These are phyloP conservation scores for Penicillium roqueforti DNA, from an alignment of 495 filamentous ascomycete species.

Conservation along the genomic window DNA sequence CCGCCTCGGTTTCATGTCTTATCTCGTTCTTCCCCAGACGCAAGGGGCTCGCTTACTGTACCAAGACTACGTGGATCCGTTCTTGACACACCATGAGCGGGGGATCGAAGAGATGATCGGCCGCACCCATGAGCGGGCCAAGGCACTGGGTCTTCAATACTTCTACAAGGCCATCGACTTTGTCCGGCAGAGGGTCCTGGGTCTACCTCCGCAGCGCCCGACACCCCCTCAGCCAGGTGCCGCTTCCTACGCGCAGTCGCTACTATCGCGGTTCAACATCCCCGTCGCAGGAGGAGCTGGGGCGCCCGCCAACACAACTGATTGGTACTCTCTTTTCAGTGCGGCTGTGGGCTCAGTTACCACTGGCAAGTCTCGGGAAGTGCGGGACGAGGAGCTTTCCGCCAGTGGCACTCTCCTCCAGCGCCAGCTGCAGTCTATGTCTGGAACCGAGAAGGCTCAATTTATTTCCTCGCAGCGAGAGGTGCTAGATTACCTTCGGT, in stretches of 20 bases:
- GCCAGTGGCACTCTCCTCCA: slow-evolving; percentile 64
- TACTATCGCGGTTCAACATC: slow-evolving; percentile 82
- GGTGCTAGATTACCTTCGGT: slow-evolving; percentile 62
- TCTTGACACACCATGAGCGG: slow-evolving; percentile 78
- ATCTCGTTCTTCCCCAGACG: slow-evolving; percentile 95
- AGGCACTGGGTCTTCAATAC: slow-evolving; percentile 73
- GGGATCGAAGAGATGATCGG: slow-evolving; percentile 90
- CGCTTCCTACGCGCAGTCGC: slow-evolving; percentile 66
- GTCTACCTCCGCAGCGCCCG: slow-evolving; percentile 55
- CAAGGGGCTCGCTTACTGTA: slow-evolving; percentile 87
- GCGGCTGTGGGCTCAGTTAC: slow-evolving; percentile 57
- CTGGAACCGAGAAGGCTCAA: slow-evolving; percentile 56
- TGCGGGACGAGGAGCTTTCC: slow-evolving; percentile 49
- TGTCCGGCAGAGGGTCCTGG: slow-evolving; percentile 68
- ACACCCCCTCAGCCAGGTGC: slow-evolving; percentile 48
- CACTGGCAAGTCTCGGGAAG: slow-evolving; percentile 43
- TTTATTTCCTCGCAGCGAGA: slow-evolving; percentile 74
- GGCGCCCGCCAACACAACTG: slow-evolving; percentile 44
- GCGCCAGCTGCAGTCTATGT: slow-evolving; percentile 52
- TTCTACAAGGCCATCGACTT: slow-evolving; percentile 74
- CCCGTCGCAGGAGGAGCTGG: slow-evolving; percentile 43
- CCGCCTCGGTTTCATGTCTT: slow-evolving; percentile 81
- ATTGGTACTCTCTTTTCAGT: slow-evolving; percentile 59
- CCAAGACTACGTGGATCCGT: slow-evolving; percentile 78
- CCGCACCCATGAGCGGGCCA: slow-evolving; percentile 72